phyloP scores from a whole-genome alignment of 192 early-diverging fungal genomes.

The Radiomyces spectabilis region DNA sequence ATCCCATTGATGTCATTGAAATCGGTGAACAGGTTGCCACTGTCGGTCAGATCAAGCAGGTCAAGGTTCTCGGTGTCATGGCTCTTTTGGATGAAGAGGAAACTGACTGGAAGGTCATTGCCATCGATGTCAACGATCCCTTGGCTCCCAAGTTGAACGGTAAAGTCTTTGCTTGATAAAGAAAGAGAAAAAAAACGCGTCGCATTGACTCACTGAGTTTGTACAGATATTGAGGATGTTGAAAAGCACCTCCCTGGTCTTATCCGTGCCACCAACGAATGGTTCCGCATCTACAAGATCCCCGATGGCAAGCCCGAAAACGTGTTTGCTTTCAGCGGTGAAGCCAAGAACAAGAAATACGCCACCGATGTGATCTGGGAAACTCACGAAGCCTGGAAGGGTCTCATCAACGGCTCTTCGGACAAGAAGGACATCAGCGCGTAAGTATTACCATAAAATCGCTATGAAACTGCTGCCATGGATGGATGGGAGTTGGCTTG shows the following conservation, averaged over 20 bases:
- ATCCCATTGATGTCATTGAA: conserved; percentile 96
- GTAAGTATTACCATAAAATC: conserved; percentile 31
- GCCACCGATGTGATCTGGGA: conserved; percentile 87
- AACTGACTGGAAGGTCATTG: conserved; percentile 99
- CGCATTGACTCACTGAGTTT: not conserved
- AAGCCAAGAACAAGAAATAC: conserved; percentile 84
- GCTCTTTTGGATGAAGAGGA: conserved; percentile 98
- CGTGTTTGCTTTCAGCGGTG: conserved; percentile 95
- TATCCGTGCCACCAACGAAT: conserved; percentile 94
- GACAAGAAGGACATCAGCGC: conserved; percentile 69
- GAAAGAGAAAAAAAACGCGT: not conserved
- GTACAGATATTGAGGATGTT: conserved; percentile 92
- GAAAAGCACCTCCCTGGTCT: conserved; percentile 95
- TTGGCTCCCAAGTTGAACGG: conserved; percentile 93
- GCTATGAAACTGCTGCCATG: not conserved
- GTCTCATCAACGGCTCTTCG: conserved; percentile 59
- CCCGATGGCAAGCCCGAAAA: conserved; percentile 99
- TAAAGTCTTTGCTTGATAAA: conserved; percentile 17
- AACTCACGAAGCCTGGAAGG: conserved; percentile 90
- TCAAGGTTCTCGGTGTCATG: conserved; percentile 98
- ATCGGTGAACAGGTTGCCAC: conserved; percentile 93
- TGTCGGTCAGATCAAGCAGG: conserved; percentile 96
- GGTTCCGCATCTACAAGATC: conserved; percentile 99
- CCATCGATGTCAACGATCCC: conserved; percentile 96
- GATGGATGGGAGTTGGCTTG: not conserved